Evolutionary conservation across 1,139 yeast genomes (phyloP), one percentile per base, ranked within the genome.

Genomic region (Starmera stellimalicola): DNA sequence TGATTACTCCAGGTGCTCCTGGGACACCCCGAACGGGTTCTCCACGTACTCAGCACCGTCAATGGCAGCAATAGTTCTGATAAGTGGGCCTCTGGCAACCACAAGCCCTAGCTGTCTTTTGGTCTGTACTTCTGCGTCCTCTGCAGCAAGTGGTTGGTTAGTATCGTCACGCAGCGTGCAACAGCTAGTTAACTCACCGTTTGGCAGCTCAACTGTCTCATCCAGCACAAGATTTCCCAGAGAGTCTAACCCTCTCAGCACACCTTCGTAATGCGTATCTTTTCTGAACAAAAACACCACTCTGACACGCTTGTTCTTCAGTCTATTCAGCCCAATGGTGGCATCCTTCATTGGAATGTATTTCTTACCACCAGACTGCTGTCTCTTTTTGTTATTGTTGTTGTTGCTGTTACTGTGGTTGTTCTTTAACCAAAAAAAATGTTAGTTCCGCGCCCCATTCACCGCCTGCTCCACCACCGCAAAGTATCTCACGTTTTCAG

Each of bases 141-240:
- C 78, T 14, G 77, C 71, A 42, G 79, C 87, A 57, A 29, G 24
- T 6, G n/a, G 3, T 18, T 54, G 39, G 61, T 57, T 54, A 56
- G 62, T 50, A 54, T 9, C 31, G 8, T 14, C 14, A 14, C 4
- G 10, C 14, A 18, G 14, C 11, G 16, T 3, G 23, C n/a, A 7
- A 23, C 7, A 8, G 22, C 10, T n/a, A 10, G 8, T 7, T 16
- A 8, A 14, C 7, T 22, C 25, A 6, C 12, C 25, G 11, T 22
- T 22, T n/a, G 11, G 11, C 20, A 68, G 70, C 55, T 91, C 96
- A 31, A 69, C 68, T 10, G 83, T 88, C 30, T 87, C 78, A 49
- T 87, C 95, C 45, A 91, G 69, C 7, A 91, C 97, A 47, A 91
- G 66, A 60, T 91, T 91, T 94, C 88, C 81, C 57, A 87, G 68